Conservation (phyloP, 2,329 filamentous ascomycete genomes). For the Colletotrichum horii region DNA sequence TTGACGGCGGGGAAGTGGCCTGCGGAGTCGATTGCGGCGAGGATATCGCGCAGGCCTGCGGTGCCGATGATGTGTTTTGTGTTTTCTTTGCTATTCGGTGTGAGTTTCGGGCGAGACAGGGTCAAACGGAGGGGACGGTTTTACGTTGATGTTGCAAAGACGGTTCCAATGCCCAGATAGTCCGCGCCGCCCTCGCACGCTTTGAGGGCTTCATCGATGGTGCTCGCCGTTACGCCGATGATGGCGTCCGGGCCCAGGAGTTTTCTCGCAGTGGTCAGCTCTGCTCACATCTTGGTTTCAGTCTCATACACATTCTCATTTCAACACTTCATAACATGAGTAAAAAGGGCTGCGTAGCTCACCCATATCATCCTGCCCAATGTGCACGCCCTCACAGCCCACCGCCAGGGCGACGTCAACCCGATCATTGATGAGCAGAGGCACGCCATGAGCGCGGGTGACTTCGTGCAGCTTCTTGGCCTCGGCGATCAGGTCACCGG, state of each 20-base stretch:
- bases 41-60: constrained; percentile 70
- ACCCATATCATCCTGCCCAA: constrained; percentile 95
- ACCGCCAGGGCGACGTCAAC: constrained; percentile 87
- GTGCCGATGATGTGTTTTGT: constrained; percentile 83
- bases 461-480: constrained; percentile 74
- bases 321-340: not conserved
- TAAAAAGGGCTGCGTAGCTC: constrained; percentile 28
- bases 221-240: constrained; percentile 87
- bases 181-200: constrained; percentile 81
- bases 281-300: constrained; percentile 37
- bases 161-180: constrained; percentile 89
- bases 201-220: constrained; percentile 70
- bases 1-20: constrained; percentile 49
- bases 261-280: constrained; percentile 67
- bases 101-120: not conserved
- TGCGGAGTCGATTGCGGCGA: constrained; percentile 61
- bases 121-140: constrained; percentile 26
- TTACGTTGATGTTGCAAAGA: constrained; percentile 84
- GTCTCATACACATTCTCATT: not conserved
- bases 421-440: constrained; percentile 91
- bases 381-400: constrained; percentile 89
- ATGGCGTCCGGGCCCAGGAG: constrained; percentile 80
- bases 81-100: constrained; percentile 75
- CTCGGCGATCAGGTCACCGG: constrained; percentile 70
- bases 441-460: constrained; percentile 71